Evolutionary conservation across 1,284 basidiomycete genomes (phyloP), one percentile per base, ranked within the genome.

Genomic region (Butyriboletus pseudospeciosus): DNA sequence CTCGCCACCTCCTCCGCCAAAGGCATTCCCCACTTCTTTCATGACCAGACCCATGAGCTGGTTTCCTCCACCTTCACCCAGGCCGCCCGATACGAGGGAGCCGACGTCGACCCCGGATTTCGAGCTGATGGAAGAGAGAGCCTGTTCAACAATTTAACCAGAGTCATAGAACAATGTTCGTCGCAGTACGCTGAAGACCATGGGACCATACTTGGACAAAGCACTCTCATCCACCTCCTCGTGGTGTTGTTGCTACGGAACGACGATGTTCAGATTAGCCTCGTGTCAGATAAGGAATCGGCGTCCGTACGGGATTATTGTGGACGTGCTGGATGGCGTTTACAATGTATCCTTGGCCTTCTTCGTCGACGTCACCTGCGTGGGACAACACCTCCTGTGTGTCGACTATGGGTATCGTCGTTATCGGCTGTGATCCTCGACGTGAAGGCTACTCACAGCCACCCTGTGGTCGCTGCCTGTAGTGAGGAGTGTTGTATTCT

Each of bases 41-140:
- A 94, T 90, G 13, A 91, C 92, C 70, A 92, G 71, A 61, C 86
- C 85, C 70, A 95, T 84, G 52, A 95, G 76, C 57, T 81, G 73
- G 25, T 76, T 78, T 55, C 76, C 74, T 34, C 78, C 77, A 23
- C 82, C 76, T 14, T 73, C 68, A 7, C 74, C 71, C 20, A 71
- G 66, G 13, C 74, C 74, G 26, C 79, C 78, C 6, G 68, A 64
- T 23, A 58, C 12, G 41, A 66, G 62, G 48, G 25, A 39, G 13
- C 53, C 23, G 3, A 69, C 1, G 43, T 67, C 49, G 0, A 55
- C 0, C 17, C 68, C 66, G 5, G 64, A 57, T 26, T 56, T 59
- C 36, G 64, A 63, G 32, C 32, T 20, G 43, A 38, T 17, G 5
- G 64, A 53, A 40, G 63, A 49, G 34, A 66, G 51, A 17, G 66